Evolutionary conservation across 2,329 filamentous ascomycete species (phyloP).

Genomic region (Ciborinia camelliae): DNA sequence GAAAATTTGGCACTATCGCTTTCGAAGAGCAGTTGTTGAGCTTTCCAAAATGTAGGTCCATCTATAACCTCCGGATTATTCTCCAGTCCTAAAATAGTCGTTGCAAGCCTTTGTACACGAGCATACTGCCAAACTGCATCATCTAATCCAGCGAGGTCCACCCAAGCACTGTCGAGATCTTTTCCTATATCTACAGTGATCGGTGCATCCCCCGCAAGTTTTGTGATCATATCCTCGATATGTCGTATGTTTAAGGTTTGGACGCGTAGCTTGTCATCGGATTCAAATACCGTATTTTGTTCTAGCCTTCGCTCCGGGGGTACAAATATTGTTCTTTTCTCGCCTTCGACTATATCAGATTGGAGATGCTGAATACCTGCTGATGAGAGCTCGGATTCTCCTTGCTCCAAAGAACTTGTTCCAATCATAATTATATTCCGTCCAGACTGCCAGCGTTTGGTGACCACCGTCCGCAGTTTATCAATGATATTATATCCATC

Average conservation of each 20-base stretch:
- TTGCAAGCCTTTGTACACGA: slow-evolving; percentile 58
- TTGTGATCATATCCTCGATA: slow-evolving; percentile 57
- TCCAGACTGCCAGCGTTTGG: slow-evolving; percentile 68
- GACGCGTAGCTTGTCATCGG: slow-evolving; percentile 48
- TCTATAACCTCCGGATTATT: slow-evolving; percentile 33
- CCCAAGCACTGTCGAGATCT: slow-evolving; percentile 28
- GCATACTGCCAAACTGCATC: slow-evolving; percentile 57
- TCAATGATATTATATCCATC: slow-evolving; percentile 68
- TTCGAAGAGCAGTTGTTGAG: slow-evolving; percentile 42
- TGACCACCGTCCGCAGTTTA: slow-evolving; percentile 67
- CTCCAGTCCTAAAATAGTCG: slow-evolving; percentile 46
- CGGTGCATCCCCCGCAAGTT: slow-evolving; percentile 30
- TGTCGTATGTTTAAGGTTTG: slow-evolving; percentile 61
- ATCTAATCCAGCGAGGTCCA: slow-evolving; percentile 41
- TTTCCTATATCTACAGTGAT: slow-evolving; percentile 32
- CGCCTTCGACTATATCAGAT: slow-evolving; percentile 44
- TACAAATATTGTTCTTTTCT: slow-evolving; percentile 52
- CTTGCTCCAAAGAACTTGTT: slow-evolving; percentile 60
- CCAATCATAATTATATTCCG: slow-evolving; percentile 74
- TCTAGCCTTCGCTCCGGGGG: slow-evolving; percentile 45
- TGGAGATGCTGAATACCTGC: slow-evolving; percentile 44
- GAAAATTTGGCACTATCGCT: slow-evolving; percentile 48
- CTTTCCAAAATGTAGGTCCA: slow-evolving; percentile 38
- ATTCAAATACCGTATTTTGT: slow-evolving; percentile 43
- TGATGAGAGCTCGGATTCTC: slow-evolving; percentile 42